Conservation (phyloP, 257 asterid genomes). For the Echium plantagineum region DNA sequence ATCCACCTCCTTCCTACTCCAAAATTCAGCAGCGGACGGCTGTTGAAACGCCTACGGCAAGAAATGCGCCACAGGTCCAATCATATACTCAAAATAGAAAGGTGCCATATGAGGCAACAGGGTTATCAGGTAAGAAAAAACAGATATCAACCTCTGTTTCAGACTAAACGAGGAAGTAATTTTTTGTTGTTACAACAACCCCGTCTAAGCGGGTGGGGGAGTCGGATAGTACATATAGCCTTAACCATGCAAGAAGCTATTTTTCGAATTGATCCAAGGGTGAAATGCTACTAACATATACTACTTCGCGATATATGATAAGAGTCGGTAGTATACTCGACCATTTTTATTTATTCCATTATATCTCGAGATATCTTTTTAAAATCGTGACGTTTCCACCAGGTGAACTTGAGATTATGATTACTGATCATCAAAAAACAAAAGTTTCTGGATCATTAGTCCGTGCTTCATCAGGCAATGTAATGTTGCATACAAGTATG, state of each 20-base stretch:
- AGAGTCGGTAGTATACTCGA: too few relatives aligned
- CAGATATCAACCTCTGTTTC: too few relatives aligned
- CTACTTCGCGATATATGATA: too few relatives aligned
- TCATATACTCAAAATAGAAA: slow-evolving; percentile 30
- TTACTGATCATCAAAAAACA: slow-evolving; percentile 48
- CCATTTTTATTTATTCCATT: too few relatives aligned
- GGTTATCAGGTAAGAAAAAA: slow-evolving; percentile 39
- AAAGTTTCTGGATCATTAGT: slow-evolving; percentile 37
- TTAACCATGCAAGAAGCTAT: too few relatives aligned
- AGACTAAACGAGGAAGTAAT: too few relatives aligned
- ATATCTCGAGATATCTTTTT: too few relatives aligned
- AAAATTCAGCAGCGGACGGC: slow-evolving; percentile 10
- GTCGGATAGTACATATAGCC: too few relatives aligned
- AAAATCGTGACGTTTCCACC: neutral
- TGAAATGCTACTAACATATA: too few relatives aligned
- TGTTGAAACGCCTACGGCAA: slow-evolving; percentile 1
- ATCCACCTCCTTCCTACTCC: slow-evolving; percentile 5
- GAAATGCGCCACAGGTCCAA: slow-evolving; percentile 12
- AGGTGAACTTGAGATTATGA: slow-evolving; percentile 49
- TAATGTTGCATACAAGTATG: slow-evolving; percentile 46
- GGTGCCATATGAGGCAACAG: slow-evolving; percentile 27
- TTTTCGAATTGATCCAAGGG: too few relatives aligned
- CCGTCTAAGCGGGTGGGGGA: too few relatives aligned
- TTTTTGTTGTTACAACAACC: too few relatives aligned
- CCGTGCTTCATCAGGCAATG: slow-evolving; percentile 69